Conservation (phyloP, 306 rosid genomes). For the Pachyrhizus erosus region DNA sequence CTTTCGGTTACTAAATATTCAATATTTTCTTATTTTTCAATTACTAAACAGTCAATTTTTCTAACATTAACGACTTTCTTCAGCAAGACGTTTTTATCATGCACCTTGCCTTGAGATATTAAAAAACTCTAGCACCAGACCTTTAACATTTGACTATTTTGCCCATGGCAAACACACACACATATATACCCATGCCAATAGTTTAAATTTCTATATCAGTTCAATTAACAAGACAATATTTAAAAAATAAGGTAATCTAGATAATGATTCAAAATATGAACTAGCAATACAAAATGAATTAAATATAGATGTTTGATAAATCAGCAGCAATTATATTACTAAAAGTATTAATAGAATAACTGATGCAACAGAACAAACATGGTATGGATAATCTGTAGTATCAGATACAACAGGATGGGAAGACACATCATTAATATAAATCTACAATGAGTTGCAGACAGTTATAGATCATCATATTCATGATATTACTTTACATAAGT, state of each 20-base stretch:
- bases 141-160: constrained; percentile 14
- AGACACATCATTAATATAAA: not conserved
- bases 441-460: not conserved
- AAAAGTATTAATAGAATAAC: constrained; percentile 11
- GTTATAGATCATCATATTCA: constrained; percentile 39
- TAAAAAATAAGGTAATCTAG: constrained; percentile 9
- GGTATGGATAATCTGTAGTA: not conserved
- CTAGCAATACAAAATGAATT: not conserved
- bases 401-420: not conserved
- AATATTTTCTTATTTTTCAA: no score
- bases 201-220: constrained; percentile 31
- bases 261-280: constrained; percentile 2
- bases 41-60: no score
- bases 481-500: not conserved
- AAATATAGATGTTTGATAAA: constrained; percentile 17
- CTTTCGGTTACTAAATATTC: no score
- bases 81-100: not conserved
- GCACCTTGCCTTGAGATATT: not conserved
- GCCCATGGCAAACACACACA: constrained; percentile 6
- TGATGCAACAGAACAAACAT: not conserved
- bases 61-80: not conserved
- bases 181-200: not conserved
- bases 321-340: not conserved
- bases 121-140: not conserved
- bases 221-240: constrained; percentile 1